Evolutionary conservation across 2,329 filamentous ascomycete species (phyloP).

Genomic region (Gyromitra esculenta): DNA sequence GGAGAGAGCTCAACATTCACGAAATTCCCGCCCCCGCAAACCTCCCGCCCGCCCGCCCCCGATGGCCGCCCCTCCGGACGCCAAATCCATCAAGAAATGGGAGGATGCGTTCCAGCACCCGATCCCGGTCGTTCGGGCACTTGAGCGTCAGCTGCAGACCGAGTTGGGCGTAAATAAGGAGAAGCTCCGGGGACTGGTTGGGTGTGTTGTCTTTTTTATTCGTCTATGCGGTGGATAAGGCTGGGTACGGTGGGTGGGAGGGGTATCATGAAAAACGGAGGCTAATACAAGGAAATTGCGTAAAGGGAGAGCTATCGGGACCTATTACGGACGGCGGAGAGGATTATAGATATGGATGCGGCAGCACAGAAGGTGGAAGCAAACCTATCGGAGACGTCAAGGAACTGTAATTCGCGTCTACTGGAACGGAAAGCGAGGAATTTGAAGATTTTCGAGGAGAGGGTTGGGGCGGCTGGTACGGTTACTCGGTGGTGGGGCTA

Average conservation of each 20-base stretch:
- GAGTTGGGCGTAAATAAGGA: slow-evolving; percentile 72
- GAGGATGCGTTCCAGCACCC: slow-evolving; percentile 75
- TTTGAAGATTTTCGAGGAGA: slow-evolving; percentile 57
- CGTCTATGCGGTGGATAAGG: background rate
- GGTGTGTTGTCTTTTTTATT: slow-evolving; percentile 62
- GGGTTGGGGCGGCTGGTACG: slow-evolving; percentile 54
- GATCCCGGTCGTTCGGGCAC: slow-evolving; percentile 69
- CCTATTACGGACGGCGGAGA: slow-evolving; percentile 72
- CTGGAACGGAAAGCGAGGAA: slow-evolving; percentile 67
- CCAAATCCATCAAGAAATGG: slow-evolving; percentile 69
- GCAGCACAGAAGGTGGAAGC: slow-evolving; percentile 69
- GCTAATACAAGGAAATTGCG: slow-evolving; percentile 2
- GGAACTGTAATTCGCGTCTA: slow-evolving; percentile 69
- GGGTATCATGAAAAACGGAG: background rate
- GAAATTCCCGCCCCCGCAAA: slow-evolving; percentile 16
- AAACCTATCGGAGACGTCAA: slow-evolving; percentile 67
- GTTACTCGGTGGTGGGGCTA: slow-evolving; percentile 42
- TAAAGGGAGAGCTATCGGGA: slow-evolving; percentile 71
- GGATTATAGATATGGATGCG: slow-evolving; percentile 72
- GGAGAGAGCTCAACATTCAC: slow-evolving; percentile 15
- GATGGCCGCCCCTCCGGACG: slow-evolving; percentile 66
- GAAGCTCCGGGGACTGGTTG: slow-evolving; percentile 73
- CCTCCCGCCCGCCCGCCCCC: background rate
- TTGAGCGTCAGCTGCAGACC: slow-evolving; percentile 72
- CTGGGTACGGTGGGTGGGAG: background rate